These are phyloP conservation scores for Conticribra guillardii DNA, from an alignment of 108 stramenopile genomes.

Conservation along the genomic window DNA sequence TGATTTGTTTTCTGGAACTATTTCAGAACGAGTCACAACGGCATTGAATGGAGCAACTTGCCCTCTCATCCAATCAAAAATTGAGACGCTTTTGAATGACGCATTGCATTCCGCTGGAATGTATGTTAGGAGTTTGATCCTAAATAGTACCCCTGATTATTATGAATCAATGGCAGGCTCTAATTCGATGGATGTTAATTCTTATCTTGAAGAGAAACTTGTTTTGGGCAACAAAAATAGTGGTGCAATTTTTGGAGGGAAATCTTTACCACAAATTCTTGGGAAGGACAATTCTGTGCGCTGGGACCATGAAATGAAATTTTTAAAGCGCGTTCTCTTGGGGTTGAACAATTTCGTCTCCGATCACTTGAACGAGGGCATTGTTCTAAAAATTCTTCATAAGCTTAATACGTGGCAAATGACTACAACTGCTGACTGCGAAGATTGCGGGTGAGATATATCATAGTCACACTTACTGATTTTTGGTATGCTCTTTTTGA, in stretches of 20 bases:
- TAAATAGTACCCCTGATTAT: background rate
- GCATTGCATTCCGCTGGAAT: slow-evolving; percentile 19
- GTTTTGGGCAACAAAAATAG: too few species aligned
- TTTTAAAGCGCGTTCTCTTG: slow-evolving; percentile 32
- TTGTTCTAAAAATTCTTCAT: slow-evolving; percentile 29
- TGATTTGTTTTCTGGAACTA: slow-evolving; percentile 60
- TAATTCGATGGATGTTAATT: too few species aligned
- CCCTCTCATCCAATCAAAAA: slow-evolving; percentile 38
- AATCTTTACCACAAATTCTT: too few species aligned
- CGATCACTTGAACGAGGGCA: slow-evolving; percentile 47
- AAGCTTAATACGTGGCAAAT: slow-evolving; percentile 26
- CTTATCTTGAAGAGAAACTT: too few species aligned
- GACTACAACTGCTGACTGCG: slow-evolving; percentile 4
- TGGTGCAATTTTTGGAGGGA: too few species aligned
- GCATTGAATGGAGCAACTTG: slow-evolving; percentile 58
- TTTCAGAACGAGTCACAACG: slow-evolving; percentile 51
- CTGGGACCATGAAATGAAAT: slow-evolving; percentile 49
- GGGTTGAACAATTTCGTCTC: slow-evolving; percentile 36
- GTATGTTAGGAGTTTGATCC: slow-evolving; percentile 32
- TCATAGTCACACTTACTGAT: background rate
- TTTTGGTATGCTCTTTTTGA: too few species aligned
- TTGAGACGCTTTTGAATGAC: slow-evolving; percentile 14
- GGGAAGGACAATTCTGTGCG: slow-evolving; percentile 8
- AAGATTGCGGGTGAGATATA: slow-evolving; percentile 45
- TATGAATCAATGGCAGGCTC: background rate